Base-by-base conservation (phyloP, 2,329 filamentous ascomycete genomes). In the Gnomoniopsis smithogilvyi region DNA sequence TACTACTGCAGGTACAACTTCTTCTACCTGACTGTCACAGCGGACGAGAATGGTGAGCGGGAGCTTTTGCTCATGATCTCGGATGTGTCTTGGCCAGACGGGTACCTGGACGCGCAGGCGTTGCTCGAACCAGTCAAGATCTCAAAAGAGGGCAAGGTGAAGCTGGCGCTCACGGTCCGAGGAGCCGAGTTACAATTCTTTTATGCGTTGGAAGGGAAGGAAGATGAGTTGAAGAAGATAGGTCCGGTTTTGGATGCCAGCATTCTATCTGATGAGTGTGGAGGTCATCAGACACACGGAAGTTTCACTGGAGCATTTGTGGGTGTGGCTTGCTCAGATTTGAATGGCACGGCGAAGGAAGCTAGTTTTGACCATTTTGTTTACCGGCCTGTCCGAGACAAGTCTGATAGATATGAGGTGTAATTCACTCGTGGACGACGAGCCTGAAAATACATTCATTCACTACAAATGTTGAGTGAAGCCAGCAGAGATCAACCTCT, bases 1-100 rank as follows among this genome's bases (percentile, higher is more conserved):
- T 87, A 87, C 69, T 87, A 87, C 71, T 83, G 80, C 66, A 81
- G 84, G 3, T 87, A 76, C 72, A 87, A 87, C 70, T 87, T 86
- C 70, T 87, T 85, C 73, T 87, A 87, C 64, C 74, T 87, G 6
- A 78, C 81, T 0, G 80, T 87, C 2, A 83, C 83, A 2, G 83
- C 83, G 0, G 72, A 83, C 64, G 72, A 78, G 0, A 78, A 84
- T 56, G 83, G 83, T 1, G 73, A 80, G 62, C 77, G 84, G 11
- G 84, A 87, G 68, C 72, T 87, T 8, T 76, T 84, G 17, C 78
- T 87, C 58, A 69, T 84, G 67, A 76, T 74, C 21, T 86, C 83
- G 0, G 81, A 87, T 64, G 78, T 73, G 0, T 85, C 82, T 0
- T 86, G 73, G 70, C 84, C 84, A 0, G 72, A 79, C 3, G 79